Evolutionary conservation across 2,329 filamentous ascomycete species (phyloP), one percentile per base, ranked within the genome.

Genomic region (Nigrospora osmanthi): DNA sequence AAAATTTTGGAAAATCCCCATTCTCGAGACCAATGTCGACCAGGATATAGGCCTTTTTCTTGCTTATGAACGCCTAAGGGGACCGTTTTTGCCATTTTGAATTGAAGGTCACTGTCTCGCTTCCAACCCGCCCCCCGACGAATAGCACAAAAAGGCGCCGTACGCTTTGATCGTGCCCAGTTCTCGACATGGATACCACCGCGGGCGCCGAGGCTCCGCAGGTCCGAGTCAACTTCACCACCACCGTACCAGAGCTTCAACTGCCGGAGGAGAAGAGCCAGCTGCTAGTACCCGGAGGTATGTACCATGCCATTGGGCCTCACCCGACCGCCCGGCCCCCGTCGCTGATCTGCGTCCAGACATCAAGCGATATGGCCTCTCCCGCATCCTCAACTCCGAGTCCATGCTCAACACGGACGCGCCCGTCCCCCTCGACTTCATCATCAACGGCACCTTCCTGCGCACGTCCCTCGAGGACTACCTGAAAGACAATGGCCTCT

Each of bases 361-460:
- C 53, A 80, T 85, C 55, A 79, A 81, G 60, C 77, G 82, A 58
- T 85, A 85, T 77, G 81, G 80, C 54, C 72, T 86, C 44, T 85
- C 81, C 15, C 75, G 81, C 47, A 80, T 86, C 49, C 73, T 86
- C 60, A 86, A 86, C 65, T 85, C 82, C 56, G 78, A 82, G 70
- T 80, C 79, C 32, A 83, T 86, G 76, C 80, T 86, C 63, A 72
- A 76, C 60, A 83, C 80, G 38, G 60, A 73, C 28, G 68, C 71
- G 11, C 81, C 87, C 12, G 76, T 90, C 39, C 88, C 88, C 15
- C 85, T 98, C 67, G 93, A 98, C 67, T 97, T 98, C 70, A 78
- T 98, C 55, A 84, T 95, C 68, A 93, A 96, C 65, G 93, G 93
- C 64, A 83, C 85, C 58, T 96, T 95, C 66, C 78, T 98, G 42